Base-by-base conservation (phyloP, 176 grass and related monocot species). In the Alloteropsis semialata region DNA sequence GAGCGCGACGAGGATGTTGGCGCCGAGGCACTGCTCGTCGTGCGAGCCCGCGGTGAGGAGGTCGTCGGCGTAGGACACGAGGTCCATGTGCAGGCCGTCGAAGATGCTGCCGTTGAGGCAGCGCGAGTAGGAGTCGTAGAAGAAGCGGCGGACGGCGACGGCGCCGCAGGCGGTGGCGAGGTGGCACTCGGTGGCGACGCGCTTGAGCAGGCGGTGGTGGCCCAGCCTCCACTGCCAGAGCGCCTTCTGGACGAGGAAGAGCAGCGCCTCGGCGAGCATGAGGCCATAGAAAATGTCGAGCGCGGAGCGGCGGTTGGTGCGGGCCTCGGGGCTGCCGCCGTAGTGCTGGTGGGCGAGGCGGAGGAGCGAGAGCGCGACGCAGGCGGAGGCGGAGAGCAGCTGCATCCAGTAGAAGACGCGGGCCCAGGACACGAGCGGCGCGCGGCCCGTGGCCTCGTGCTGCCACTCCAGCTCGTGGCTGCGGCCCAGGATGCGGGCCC, bases 241-340 rank as follows among this genome's bases (percentile, higher is more conserved):
- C 27, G 84, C 84, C 66, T 89, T 92, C 81, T 94, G 89, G 17
- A 85, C 65, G 45, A 94, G 80, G 77, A 91, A 89, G 25, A 94
- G 49, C 46, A 92, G 49, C 41, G 89, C 87, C 84, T 94, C 92
- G 6, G 87, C 92, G 16, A 92, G 79, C 48, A 83, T 73, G 6
- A 94, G 79, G 38, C 74, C 55, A 46, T 94, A 94, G 83, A 94
- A 94, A 6, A 94, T 84, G 59, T 85, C 81, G 63, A 94, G 70
- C 21, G 89, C 92, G 0, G 86, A 67, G 37, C 66, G 66, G 16
- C 77, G 75, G 63, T 88, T 91, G 21, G 16, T 67, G 71, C 36
- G 42, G 38, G 75, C 54, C 28, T 92, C 88, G n/a, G 8, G 27
- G 34, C 61, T 43, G 33, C 53, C 43, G 4, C 90, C 90, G 72